Base-by-base conservation (phyloP, 139 green algal species). In the Edaphochlamys debaryana region DNA sequence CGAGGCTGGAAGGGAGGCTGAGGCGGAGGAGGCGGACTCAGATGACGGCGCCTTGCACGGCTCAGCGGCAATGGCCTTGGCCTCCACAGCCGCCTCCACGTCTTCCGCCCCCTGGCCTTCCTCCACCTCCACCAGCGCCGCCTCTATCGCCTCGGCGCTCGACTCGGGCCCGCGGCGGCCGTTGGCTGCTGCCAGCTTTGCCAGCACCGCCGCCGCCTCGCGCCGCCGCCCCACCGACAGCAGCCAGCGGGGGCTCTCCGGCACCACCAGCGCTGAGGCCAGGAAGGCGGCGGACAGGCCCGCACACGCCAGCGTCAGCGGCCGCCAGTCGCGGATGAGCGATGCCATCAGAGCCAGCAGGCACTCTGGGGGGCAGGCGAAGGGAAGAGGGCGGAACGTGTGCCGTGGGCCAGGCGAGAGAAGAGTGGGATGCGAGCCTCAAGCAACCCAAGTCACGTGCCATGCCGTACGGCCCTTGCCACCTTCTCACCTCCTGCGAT, bases 201-300 rank as follows among this genome's bases (percentile, higher is more conserved):
- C 52, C 71, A 79, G 71, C 52, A 52, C 52, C 71, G 34, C 52
- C 34, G 71, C 71, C 34, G 71, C 71, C 36, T 36, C 30, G 23
- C 4, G 0, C 71, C 71, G 50, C 52, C 52, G 34, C 9, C 71
- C 77, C 77, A 13, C 27, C 23, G 48, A 48, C 36, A 64, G 64
- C 34, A 84, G 77, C 77, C 77, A 84, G 3, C 77, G 40, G 1
- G 77, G 77, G 45, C 64, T 76, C 77, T 84, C 77, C 0, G 40
- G 60, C 41, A 73, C 64, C 34, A 73, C 11, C 42, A 20, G 62
- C 41, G 34, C 38, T 0, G 52, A 79, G 32, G 71, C 36, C 7
- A 85, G 50, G 68, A 79, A 79, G 42, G 64, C 42, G 36, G 36
- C 54, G 6, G 36, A 0, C 19, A 67, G 52, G 23, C 42, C 71